Evolutionary conservation across 257 asterid genomes (phyloP), one percentile per base, ranked within the genome.

Genomic region (Penstemon davidsonii): DNA sequence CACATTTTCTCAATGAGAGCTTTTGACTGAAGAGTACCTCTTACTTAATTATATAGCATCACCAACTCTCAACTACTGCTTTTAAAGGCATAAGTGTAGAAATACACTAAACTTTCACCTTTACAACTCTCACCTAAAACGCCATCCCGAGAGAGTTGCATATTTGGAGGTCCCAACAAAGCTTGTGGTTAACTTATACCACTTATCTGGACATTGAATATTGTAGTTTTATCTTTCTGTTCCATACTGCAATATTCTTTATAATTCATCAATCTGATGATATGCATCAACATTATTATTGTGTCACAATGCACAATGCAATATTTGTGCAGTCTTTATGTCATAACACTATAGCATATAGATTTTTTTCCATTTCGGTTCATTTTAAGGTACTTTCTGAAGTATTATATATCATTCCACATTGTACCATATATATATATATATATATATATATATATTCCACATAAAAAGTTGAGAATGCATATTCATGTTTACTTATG

Each of bases 221-320:
- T 42, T 15, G 7, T 15, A 10, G 42, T 60, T 53, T 53, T 40
- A 42, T 52, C 47, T 53, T 41, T 62, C 52, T 18, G 49, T 46
- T 15, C 55, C 56, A 53, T 50, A 45, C 55, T 46, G 19, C 47
- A 13, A 50, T 19, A n/a, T 56, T 56, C 62, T 8, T 47, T 13
- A 49, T 11, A 25, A 62, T 69, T 52, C 60, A 55, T 36, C 57
- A 33, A 55, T 55, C 4, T 3, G 67, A 62, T 46, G 44, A 68
- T 45, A 19, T 39, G 0, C 40, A 44, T 39, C 5, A 15, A 38
- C 40, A 39, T 36, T 63, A 57, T 10, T 18, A 1, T 38, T 19
- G 8, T 19, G 8, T 67, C 15, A 36, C 4, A 38, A 25, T 25
- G 4, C 0, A 33, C 55, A 43, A 40, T 10, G 53, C 62, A 67